These are phyloP conservation scores for Paramyrothecium sp. DNA, from an alignment of 2,329 filamentous ascomycete species.

Conservation along the genomic window DNA sequence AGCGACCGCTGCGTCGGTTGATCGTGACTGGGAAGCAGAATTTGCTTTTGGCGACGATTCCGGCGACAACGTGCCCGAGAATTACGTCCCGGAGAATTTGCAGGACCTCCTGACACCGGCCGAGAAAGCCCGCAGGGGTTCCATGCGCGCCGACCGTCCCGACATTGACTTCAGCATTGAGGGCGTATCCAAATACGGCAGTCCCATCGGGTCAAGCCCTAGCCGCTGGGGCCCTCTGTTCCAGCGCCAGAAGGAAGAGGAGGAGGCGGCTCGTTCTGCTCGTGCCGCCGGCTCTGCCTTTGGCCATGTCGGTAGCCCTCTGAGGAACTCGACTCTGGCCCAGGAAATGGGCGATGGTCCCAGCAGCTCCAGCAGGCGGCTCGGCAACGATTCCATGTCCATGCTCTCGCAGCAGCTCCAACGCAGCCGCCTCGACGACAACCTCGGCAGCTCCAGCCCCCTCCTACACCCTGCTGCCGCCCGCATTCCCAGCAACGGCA, in stretches of 20 bases:
- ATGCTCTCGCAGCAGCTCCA: slow-evolving; percentile 63
- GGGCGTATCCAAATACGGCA: slow-evolving; percentile 58
- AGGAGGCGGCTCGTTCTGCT: slow-evolving; percentile 40
- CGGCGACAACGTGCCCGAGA: slow-evolving; percentile 35
- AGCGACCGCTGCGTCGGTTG: slow-evolving; percentile 47
- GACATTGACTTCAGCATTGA: slow-evolving; percentile 51
- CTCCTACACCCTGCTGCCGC: slow-evolving; percentile 48
- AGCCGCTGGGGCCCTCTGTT: slow-evolving; percentile 62
- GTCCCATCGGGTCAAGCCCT: slow-evolving; percentile 57
- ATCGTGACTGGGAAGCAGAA: slow-evolving; percentile 62
- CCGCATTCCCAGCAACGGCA: slow-evolving; percentile 35
- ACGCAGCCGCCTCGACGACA: slow-evolving; percentile 53
- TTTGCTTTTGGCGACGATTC: slow-evolving; percentile 84
- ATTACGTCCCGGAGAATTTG: slow-evolving; percentile 71
- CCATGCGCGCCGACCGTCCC: slow-evolving; percentile 52
- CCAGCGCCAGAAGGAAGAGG: slow-evolving; percentile 59
- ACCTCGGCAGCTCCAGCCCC: slow-evolving; percentile 41
- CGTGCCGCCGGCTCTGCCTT: slow-evolving; percentile 51
- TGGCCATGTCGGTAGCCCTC: slow-evolving; percentile 64
- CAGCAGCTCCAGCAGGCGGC: slow-evolving; percentile 38
- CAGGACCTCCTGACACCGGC: slow-evolving; percentile 66
- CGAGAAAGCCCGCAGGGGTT: slow-evolving; percentile 65
- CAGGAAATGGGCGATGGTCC: slow-evolving; percentile 45
- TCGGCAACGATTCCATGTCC: slow-evolving; percentile 52
- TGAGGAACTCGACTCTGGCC: slow-evolving; percentile 62